Conservation (phyloP, 2,329 filamentous ascomycete genomes). For the Phialemonium atrogriseum region DNA sequence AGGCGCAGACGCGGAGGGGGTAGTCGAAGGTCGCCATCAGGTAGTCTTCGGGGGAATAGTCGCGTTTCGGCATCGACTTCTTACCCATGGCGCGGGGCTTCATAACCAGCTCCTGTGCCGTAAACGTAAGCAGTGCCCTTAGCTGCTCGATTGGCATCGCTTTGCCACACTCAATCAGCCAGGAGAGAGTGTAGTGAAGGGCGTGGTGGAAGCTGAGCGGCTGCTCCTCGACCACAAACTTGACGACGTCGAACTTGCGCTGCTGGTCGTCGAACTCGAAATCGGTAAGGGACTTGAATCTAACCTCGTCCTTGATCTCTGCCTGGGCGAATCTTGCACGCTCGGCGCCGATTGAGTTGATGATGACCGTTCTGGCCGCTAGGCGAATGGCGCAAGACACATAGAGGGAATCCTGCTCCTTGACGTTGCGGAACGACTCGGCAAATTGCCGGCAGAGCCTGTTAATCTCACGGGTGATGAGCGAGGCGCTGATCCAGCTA, state of each 20-base stretch:
- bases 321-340: slow-evolving; percentile 74
- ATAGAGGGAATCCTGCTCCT: slow-evolving; percentile 54
- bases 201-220: slow-evolving; percentile 97
- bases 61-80: slow-evolving; percentile 46
- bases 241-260: slow-evolving; percentile 61
- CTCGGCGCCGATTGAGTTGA: slow-evolving; percentile 86
- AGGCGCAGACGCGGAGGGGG: slow-evolving; percentile 85
- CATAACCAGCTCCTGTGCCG: slow-evolving; percentile 59
- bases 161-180: slow-evolving; percentile 86
- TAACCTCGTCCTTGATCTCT: slow-evolving; percentile 79
- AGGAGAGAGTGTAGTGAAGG: slow-evolving; percentile 91
- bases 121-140: slow-evolving; percentile 61
- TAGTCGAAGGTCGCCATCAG: slow-evolving; percentile 87
- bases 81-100: slow-evolving; percentile 55
- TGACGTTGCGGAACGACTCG: slow-evolving; percentile 69
- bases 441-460: slow-evolving; percentile 81
- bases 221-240: slow-evolving; percentile 81
- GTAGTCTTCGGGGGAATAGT: slow-evolving; percentile 64
- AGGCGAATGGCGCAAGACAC: slow-evolving; percentile 66
- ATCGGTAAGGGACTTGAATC: slow-evolving; percentile 68
- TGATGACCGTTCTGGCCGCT: slow-evolving; percentile 73
- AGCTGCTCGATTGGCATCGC: slow-evolving; percentile 62
- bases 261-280: slow-evolving; percentile 68
- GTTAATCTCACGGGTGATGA: slow-evolving; percentile 93
- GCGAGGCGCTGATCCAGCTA: slow-evolving; percentile 91